A percentile compares a stretch with the other conserved stretches of the same genome.
Conservation (phyloP, 306 rosid genomes). For the Medicago arabica region DNA sequence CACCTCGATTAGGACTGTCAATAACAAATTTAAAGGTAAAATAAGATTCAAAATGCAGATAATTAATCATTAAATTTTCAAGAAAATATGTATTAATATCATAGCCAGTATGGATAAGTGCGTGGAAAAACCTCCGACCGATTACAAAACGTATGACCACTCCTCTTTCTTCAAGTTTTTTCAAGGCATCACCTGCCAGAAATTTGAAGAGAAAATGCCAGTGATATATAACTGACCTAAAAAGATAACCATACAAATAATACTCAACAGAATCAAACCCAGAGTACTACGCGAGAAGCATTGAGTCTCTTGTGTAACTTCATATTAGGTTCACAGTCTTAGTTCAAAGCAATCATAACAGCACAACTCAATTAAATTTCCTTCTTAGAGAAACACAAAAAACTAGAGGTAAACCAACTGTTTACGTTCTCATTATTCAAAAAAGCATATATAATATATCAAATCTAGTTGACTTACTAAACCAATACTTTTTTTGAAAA, state of each 20-base stretch:
- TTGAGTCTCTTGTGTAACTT: background rate
- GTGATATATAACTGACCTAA: constrained; percentile 4
- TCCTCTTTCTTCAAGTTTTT: constrained; percentile 95
- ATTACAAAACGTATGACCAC: constrained; percentile 86
- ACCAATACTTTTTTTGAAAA: background rate
- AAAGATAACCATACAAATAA: constrained; percentile 27
- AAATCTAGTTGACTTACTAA: constrained; percentile 11
- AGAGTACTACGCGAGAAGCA: constrained; percentile 5
- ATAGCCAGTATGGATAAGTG: constrained; percentile 47
- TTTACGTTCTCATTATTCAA: background rate
- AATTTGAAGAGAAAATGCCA: constrained; percentile 31
- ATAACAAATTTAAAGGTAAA: constrained; percentile 36
- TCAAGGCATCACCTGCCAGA: constrained; percentile 83
- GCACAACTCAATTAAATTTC: constrained; percentile 14
- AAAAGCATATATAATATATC: constrained; percentile 8
- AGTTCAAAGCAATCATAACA: constrained; percentile 5
- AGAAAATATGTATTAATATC: constrained; percentile 28
- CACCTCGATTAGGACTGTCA: constrained; percentile 91
- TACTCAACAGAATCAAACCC: constrained; percentile 32
- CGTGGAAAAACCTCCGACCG: constrained; percentile 92
- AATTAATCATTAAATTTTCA: constrained; percentile 29
- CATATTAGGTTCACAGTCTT: background rate
- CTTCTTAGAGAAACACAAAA: constrained; percentile 20
- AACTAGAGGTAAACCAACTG: constrained; percentile 26
- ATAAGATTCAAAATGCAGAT: constrained; percentile 29